These are phyloP conservation scores for Trametes coccinea DNA, from an alignment of 768 basidiomycete species.

Conservation along the genomic window DNA sequence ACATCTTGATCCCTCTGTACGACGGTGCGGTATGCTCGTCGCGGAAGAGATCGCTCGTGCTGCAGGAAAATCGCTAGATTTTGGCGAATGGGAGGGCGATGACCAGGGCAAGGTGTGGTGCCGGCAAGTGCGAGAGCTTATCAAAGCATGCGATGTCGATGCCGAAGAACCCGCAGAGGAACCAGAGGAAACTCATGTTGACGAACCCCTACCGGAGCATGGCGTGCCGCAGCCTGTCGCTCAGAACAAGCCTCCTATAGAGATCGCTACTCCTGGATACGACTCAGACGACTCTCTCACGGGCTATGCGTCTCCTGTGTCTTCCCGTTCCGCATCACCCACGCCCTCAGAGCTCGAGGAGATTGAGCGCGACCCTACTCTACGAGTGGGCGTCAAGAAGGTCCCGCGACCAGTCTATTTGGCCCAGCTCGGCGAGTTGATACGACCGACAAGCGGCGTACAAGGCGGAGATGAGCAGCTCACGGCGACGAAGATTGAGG, in stretches of 20 bases:
- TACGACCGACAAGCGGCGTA: conserved; percentile 60
- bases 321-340: conserved; percentile 75
- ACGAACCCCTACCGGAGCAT: background rate
- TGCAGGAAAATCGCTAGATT: conserved; percentile 67
- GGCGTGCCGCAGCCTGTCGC: conserved; percentile 3
- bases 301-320: conserved; percentile 73
- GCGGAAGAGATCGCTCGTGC: conserved; percentile 76
- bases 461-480: conserved; percentile 56
- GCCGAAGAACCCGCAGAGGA: conserved; percentile 31
- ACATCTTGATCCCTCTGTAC: conserved; percentile 73
- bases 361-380: conserved; percentile 82
- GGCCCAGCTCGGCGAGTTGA: conserved; percentile 73
- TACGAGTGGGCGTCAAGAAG: conserved; percentile 69
- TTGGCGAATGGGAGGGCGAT: conserved; percentile 83
- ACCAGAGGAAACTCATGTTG: conserved; percentile 14
- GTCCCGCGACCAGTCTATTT: conserved; percentile 87
- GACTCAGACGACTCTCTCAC: conserved; percentile 84
- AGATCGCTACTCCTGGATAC: conserved; percentile 36
- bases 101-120: conserved; percentile 67
- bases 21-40: conserved; percentile 89
- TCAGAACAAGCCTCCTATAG: conserved; percentile 26
- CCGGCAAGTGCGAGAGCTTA: conserved; percentile 55
- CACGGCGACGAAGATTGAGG: conserved; percentile 75
- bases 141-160: conserved; percentile 53
- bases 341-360: conserved; percentile 79